These are phyloP conservation scores for Pleurotus eryngii DNA, from an alignment of 768 basidiomycete genomes.

Conservation along the genomic window DNA sequence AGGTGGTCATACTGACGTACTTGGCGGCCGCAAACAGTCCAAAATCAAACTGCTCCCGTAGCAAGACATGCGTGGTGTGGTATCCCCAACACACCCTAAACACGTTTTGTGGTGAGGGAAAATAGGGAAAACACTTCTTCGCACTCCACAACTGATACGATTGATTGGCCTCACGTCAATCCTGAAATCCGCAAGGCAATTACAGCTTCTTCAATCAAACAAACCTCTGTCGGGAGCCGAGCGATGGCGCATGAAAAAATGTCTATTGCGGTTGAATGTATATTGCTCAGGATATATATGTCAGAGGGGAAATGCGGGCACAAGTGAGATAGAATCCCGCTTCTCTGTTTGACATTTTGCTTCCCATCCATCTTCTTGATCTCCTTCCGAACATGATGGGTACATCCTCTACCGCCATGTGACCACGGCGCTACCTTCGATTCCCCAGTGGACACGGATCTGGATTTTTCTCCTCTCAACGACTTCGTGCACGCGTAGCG, in stretches of 20 bases:
- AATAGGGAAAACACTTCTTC: not conserved
- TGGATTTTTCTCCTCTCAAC: too few relatives aligned
- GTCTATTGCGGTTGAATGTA: too few relatives aligned
- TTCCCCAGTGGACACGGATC: too few relatives aligned
- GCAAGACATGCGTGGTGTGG: not conserved
- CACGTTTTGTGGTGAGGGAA: conserved; percentile 5
- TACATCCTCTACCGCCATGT: not conserved
- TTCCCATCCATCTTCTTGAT: not conserved
- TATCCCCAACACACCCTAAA: not conserved
- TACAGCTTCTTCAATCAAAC: not conserved
- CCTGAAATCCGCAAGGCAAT: not conserved
- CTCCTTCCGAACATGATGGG: not conserved
- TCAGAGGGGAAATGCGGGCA: too few relatives aligned
- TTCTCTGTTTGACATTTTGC: not conserved
- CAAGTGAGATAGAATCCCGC: conserved; percentile 3
- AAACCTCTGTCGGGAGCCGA: too few relatives aligned
- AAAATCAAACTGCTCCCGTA: not conserved
- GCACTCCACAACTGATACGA: conserved; percentile 3
- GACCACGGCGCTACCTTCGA: not conserved
- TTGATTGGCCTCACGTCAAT: too few relatives aligned
- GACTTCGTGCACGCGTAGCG: not conserved
- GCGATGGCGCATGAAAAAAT: too few relatives aligned
- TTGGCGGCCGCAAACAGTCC: not conserved
- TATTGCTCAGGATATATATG: too few relatives aligned
- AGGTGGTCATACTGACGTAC: not conserved